phyloP scores from a whole-genome alignment of 768 basidiomycete genomes.

The Leucosporidium yakuticum region DNA sequence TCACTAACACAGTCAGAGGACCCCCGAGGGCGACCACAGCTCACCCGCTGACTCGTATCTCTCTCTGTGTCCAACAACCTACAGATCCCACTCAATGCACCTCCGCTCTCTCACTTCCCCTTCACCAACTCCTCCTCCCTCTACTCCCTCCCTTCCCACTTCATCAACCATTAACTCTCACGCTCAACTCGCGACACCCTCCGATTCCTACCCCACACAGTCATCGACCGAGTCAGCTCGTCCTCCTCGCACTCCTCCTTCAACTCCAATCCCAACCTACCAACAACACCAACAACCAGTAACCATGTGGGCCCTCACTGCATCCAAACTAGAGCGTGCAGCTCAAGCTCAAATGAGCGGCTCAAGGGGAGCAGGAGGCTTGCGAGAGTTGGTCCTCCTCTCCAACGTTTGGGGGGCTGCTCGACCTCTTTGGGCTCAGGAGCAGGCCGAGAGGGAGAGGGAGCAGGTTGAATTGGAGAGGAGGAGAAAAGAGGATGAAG shows the following conservation, averaged over 20 bases:
- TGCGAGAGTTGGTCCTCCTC: background rate
- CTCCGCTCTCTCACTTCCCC: background rate
- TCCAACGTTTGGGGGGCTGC: background rate
- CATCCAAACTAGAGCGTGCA: background rate
- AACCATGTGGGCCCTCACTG: background rate
- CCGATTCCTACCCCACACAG: background rate
- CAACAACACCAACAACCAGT: background rate
- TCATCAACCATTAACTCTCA: background rate
- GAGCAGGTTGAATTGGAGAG: background rate
- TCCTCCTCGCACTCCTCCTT: background rate
- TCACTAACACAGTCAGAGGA: too few species aligned
- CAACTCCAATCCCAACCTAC: background rate
- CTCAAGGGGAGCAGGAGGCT: background rate
- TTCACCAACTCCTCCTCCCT: background rate
- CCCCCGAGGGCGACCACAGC: too few species aligned
- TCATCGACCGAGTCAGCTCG: background rate
- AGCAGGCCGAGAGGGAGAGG: background rate
- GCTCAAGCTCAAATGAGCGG: background rate
- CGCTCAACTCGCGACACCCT: background rate
- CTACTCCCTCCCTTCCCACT: background rate
- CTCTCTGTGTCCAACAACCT: too few species aligned
- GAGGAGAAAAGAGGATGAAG: background rate
- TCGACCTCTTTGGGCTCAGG: background rate
- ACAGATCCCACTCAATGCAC: background rate
- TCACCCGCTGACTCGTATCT: too few species aligned